Evolutionary conservation across 2,329 filamentous ascomycete species (phyloP).

Genomic region (Shiraia sp.): DNA sequence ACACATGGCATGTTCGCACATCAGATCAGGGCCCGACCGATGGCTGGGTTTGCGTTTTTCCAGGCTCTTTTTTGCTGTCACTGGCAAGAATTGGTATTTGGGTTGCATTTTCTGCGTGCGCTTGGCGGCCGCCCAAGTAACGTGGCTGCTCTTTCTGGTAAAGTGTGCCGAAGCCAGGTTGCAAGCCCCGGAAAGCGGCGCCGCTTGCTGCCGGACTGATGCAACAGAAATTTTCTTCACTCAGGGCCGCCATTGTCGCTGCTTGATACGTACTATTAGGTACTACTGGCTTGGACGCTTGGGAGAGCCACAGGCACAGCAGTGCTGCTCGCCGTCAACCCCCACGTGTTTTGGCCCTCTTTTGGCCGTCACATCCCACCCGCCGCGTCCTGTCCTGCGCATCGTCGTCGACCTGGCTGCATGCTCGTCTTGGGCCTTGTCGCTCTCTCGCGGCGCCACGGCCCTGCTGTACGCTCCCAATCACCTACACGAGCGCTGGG

Average conservation of each 20-base stretch:
- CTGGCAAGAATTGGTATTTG: conserved; percentile 10
- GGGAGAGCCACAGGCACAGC: too few relatives aligned
- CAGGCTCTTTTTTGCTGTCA: conserved; percentile 8
- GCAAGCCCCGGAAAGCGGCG: conserved; percentile 4
- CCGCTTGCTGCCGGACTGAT: conserved; percentile 5
- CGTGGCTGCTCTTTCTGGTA: conserved; percentile 9
- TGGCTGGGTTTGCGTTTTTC: conserved; percentile 2
- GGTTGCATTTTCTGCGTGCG: conserved; percentile 17
- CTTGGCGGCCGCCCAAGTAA: conserved; percentile 16
- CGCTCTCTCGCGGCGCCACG: conserved; percentile 2
- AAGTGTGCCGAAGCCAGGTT: conserved; percentile 17
- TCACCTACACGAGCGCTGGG: conserved; percentile 5
- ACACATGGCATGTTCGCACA: conserved; percentile 23
- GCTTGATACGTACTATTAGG: neutral
- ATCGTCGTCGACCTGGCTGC: too few relatives aligned
- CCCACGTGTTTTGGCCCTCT: conserved; percentile 36
- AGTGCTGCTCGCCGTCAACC: conserved; percentile 8
- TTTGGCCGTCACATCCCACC: too few relatives aligned
- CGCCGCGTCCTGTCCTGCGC: too few relatives aligned
- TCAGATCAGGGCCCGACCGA: too few relatives aligned
- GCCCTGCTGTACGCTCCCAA: conserved; percentile 2
- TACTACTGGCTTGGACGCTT: too few relatives aligned
- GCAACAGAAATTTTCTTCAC: conserved; percentile 13
- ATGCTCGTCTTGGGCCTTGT: conserved; percentile 1
- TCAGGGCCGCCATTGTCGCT: neutral